Conservation (phyloP, 257 asterid genomes). For the Ophiorrhiza pumila region DNA sequence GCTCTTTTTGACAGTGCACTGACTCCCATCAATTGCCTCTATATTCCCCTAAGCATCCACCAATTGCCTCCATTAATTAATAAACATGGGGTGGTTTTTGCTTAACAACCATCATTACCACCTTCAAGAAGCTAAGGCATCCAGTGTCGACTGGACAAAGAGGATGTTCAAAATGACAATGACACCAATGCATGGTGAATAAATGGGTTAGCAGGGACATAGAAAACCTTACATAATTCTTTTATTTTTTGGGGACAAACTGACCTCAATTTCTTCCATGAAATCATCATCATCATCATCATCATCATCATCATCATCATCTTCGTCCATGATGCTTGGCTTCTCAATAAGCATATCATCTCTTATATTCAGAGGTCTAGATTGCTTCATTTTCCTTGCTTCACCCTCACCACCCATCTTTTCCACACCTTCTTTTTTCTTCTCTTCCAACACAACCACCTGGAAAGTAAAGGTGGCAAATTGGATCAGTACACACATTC, state of each 20-base stretch:
- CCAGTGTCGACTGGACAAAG: background rate
- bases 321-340: too few relatives aligned
- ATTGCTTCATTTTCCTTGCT: conserved; percentile 18
- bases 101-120: background rate
- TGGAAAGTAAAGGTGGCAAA: conserved; percentile 21
- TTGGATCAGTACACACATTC: background rate
- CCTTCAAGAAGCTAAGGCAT: background rate
- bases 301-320: conserved; percentile 34
- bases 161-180: background rate
- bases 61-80: background rate
- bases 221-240: background rate
- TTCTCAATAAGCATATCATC: conserved; percentile 27
- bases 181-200: background rate
- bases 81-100: background rate
- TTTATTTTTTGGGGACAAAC: background rate
- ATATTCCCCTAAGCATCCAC: background rate
- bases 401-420: conserved; percentile 27
- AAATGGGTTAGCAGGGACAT: background rate
- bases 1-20: background rate
- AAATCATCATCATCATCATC: conserved; percentile 35
- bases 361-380: conserved; percentile 17
- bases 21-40: too few relatives aligned
- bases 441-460: conserved; percentile 61
- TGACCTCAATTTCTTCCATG: conserved; percentile 40
- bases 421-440: conserved; percentile 34